Conservation (phyloP, 1,284 basidiomycete genomes). For the Sporisorium exsertum region DNA sequence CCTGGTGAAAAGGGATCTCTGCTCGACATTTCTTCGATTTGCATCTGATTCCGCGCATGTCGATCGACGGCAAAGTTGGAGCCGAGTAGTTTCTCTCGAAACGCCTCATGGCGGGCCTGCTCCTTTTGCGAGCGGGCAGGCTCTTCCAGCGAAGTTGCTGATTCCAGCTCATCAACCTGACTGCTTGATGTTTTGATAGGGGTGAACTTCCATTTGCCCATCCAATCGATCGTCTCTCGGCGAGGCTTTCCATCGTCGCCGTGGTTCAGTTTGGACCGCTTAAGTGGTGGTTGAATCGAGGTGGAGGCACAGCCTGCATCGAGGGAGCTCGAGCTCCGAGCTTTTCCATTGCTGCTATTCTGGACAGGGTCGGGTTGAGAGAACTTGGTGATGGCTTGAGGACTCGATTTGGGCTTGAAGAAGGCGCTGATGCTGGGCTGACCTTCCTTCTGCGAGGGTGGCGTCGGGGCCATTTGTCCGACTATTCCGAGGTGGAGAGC, state of each 20-base stretch:
- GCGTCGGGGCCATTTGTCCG: constrained; percentile 12
- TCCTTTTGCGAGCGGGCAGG: constrained; percentile 5
- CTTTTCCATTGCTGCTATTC: constrained; percentile 3
- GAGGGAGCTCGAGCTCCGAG: constrained; percentile 9
- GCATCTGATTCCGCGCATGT: constrained; percentile 34
- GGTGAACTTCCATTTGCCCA: constrained; percentile 40
- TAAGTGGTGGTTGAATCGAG: constrained; percentile 22
- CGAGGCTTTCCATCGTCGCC: constrained; percentile 27
- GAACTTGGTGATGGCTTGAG: constrained; percentile 16
- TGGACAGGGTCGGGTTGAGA: constrained; percentile 35
- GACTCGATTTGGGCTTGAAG: constrained; percentile 44
- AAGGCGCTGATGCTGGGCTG: constrained; percentile 55
- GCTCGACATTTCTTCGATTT: constrained; percentile 33
- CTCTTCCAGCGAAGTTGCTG: constrained; percentile 5
- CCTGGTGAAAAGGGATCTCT: constrained; percentile 15
- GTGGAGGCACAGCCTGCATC: constrained; percentile 16
- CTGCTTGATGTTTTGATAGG: not conserved
- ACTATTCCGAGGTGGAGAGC: not conserved
- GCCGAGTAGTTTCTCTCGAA: constrained; percentile 36
- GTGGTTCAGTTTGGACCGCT: constrained; percentile 14
- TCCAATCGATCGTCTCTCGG: constrained; percentile 34
- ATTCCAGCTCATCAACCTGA: not conserved
- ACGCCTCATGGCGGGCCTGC: constrained; percentile 22
- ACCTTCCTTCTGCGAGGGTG: constrained; percentile 30
- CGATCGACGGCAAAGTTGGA: constrained; percentile 38